Evolutionary conservation across 164 flowering plant genomes (phyloP).

Genomic region (Chloranthus sessilifolius): DNA sequence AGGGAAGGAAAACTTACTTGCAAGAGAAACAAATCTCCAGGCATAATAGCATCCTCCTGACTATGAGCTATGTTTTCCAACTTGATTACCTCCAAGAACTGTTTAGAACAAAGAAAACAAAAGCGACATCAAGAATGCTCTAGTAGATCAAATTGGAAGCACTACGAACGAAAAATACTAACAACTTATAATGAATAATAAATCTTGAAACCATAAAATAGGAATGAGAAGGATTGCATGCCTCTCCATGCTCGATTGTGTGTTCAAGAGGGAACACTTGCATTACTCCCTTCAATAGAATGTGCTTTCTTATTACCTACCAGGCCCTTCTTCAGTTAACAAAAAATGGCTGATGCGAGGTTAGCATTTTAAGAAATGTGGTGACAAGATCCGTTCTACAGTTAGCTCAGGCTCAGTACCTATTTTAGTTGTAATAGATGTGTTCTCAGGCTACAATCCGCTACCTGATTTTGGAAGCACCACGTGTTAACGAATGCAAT

Average conservation of each 20-base stretch:
- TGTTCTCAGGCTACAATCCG: slow-evolving; percentile 55
- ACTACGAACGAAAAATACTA: no score
- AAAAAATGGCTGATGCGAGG: background rate
- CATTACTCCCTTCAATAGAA: background rate
- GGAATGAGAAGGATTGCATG: slow-evolving; percentile 3
- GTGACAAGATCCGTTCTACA: no score
- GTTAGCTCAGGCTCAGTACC: no score
- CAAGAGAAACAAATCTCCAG: slow-evolving; percentile 79
- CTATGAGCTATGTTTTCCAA: slow-evolving; percentile 62
- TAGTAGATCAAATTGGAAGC: background rate
- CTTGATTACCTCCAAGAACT: slow-evolving; percentile 91
- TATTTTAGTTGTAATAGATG: no score
- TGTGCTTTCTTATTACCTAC: slow-evolving; percentile 4
- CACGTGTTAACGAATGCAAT: background rate
- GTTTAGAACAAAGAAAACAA: slow-evolving; percentile 2
- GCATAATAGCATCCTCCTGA: slow-evolving; percentile 66
- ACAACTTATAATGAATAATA: no score
- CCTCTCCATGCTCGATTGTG: slow-evolving; percentile 89
- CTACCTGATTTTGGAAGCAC: slow-evolving; percentile 37
- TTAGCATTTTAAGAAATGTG: slow-evolving; percentile 2
- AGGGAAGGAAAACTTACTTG: slow-evolving; percentile 54
- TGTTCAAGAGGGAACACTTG: background rate
- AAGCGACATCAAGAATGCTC: background rate
- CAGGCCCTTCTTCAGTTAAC: background rate
- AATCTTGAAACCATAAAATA: background rate